Conservation (phyloP, 169 alveolate species). For the Eimeria maxima region DNA sequence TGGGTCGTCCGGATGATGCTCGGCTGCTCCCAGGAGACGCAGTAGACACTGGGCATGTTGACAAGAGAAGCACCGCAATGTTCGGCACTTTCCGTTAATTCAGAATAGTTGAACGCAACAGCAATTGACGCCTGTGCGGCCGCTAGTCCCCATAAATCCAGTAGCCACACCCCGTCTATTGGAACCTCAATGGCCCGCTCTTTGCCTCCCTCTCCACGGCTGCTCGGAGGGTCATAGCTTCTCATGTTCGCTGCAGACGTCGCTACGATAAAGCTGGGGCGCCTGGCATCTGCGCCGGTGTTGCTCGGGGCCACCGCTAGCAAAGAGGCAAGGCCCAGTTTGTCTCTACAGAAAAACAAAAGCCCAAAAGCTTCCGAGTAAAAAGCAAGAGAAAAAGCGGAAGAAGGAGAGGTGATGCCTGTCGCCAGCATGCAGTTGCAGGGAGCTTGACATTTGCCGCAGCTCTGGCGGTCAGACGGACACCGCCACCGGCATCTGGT, state of each 20-base stretch:
- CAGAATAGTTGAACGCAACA: background rate
- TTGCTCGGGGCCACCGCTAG: constrained; percentile 37
- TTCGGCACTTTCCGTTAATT: background rate
- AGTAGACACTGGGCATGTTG: background rate
- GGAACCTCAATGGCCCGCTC: constrained; percentile 25
- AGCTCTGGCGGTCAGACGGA: background rate
- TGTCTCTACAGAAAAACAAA: constrained; percentile 69
- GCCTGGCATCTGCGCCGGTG: background rate
- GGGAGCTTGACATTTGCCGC: background rate
- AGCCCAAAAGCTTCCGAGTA: constrained; percentile 47
- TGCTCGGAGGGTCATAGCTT: background rate
- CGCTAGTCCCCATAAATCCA: constrained; percentile 58
- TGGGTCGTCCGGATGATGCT: constrained; percentile 58
- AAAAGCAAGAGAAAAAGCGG: constrained; percentile 34
- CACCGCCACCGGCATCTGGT: constrained; percentile 41
- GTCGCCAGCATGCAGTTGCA: background rate
- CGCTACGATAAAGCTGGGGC: constrained; percentile 10
- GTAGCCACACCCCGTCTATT: constrained; percentile 61
- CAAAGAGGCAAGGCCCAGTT: constrained; percentile 66
- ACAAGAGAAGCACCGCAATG: background rate
- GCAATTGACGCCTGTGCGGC: background rate
- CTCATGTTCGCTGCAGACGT: constrained; percentile 5
- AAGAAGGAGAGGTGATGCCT: constrained; percentile 3
- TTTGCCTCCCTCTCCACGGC: background rate
- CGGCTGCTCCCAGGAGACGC: constrained; percentile 65